Evolutionary conservation across 1,284 basidiomycete species (phyloP), one percentile per base, ranked within the genome.

Genomic region (Coriolopsis trogii): DNA sequence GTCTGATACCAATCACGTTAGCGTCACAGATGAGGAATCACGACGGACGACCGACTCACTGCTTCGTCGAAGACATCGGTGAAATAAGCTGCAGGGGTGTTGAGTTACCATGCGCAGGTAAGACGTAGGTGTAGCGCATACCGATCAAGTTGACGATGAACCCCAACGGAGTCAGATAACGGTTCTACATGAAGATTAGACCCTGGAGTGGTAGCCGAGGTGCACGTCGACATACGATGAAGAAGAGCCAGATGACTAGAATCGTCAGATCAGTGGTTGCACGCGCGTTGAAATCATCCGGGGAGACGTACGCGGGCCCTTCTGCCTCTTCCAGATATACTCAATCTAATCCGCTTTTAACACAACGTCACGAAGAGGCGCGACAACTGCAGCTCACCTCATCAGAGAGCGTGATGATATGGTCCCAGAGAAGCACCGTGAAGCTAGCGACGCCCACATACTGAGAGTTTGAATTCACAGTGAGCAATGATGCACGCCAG

Each of bases 121-220:
- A 31, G 4, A 10, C 20, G 29, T 13, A 15, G 15, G 10, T 4
- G n/a, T 18, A 15, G 7, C 16, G 34, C 68, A 36, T 53, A 78
- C 78, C 78, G 49, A 67, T 74, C 8, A 79, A 50, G 59, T 81
- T 79, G 47, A 80, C 53, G 16, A 78, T 72, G 60, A 80, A 80
- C 1, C 75, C 75, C 3, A 80, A 58, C 3, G 79, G 78, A 3
- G 77, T 79, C 26, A 81, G 64, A 54, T 82, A 82, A 20, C 77
- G 73, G 60, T 78, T 79, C 75, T 78, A 16, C 2, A 10, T 9
- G 12, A 16, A 44, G 4, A 10, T 4, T 25, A 2, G 29, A 18
- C 25, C 12, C 15, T 16, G 10, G n/a, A 6, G 31, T 15, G 21
- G 1, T 3, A 26, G 44, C 13, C 41, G 12, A 4, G 16, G 25